Evolutionary conservation across 2,329 filamentous ascomycete genomes (phyloP).

Genomic region (Cryphonectria naterciae): DNA sequence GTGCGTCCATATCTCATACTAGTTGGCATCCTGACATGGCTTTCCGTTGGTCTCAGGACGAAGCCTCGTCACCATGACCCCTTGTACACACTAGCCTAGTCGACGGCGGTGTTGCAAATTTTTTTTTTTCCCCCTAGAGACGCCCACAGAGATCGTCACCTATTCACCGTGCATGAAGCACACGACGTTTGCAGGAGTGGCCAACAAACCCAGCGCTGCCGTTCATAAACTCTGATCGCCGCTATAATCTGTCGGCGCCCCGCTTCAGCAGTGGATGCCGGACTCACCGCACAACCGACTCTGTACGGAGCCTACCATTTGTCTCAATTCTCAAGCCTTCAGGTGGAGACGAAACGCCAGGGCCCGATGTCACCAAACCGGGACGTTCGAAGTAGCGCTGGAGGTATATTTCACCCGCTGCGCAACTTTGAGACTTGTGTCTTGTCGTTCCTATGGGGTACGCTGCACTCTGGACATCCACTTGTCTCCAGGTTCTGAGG

Average conservation of each 20-base stretch:
- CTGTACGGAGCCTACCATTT: background rate
- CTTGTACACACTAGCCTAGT: background rate
- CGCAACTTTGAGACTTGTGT: background rate
- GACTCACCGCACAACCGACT: background rate
- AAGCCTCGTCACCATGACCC: background rate
- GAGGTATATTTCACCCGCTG: background rate
- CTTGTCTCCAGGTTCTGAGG: background rate
- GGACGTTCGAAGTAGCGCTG: background rate
- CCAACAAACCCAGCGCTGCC: background rate
- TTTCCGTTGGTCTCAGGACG: background rate
- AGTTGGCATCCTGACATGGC: background rate
- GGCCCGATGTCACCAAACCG: constrained; percentile 3
- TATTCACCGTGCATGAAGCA: constrained; percentile 8
- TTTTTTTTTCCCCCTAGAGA: background rate
- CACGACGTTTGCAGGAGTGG: constrained; percentile 8
- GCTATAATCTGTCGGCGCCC: background rate
- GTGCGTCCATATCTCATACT: background rate
- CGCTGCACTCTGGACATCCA: background rate
- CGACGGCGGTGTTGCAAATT: background rate
- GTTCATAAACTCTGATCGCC: background rate
- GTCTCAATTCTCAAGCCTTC: constrained; percentile 6
- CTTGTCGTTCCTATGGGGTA: background rate
- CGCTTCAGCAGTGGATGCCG: background rate
- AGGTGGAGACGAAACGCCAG: constrained; percentile 7
- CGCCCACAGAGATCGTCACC: background rate